Percentiles rank a stretch among this genome's conserved stretches.
Evolutionary conservation across 2,329 filamentous ascomycete genomes (phyloP).

Genomic region (Diaporthe vaccinii): DNA sequence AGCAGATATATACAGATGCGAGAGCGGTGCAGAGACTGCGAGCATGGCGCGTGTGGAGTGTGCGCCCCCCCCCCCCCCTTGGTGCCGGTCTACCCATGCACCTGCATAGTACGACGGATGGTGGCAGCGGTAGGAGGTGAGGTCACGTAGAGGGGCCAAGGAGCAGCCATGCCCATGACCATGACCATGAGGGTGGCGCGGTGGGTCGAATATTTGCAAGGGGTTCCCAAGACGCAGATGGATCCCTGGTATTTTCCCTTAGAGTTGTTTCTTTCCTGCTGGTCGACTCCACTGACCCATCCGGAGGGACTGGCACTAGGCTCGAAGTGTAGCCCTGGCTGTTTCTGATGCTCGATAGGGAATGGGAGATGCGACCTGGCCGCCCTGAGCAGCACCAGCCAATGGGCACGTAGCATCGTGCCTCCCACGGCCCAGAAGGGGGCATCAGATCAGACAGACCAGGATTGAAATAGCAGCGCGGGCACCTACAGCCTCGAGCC

Average conservation of each 20-base stretch:
- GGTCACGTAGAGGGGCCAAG: conserved; percentile 25
- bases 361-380: conserved; percentile 25
- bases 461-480: conserved; percentile 39
- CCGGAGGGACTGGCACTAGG: conserved; percentile 20
- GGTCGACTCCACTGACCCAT: conserved; percentile 24
- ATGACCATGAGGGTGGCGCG: conserved; percentile 33
- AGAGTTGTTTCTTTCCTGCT: conserved; percentile 33
- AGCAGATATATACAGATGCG: conserved; percentile 38
- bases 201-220: conserved; percentile 34
- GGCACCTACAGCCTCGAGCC: conserved; percentile 12
- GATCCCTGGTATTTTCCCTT: conserved; percentile 29
- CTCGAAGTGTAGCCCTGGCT: conserved; percentile 30
- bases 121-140: conserved; percentile 29
- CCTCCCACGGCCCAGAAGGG: neutral
- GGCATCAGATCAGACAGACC: conserved; percentile 1
- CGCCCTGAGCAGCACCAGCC: conserved; percentile 9
- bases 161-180: conserved; percentile 30
- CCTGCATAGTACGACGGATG: conserved; percentile 8
- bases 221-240: conserved; percentile 32
- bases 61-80: neutral
- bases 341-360: conserved; percentile 28
- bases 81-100: conserved; percentile 8
- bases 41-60: conserved; percentile 26
- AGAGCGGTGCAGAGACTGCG: conserved; percentile 21
- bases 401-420: conserved; percentile 2